Evolutionary conservation across 1,139 yeast species (phyloP).

Genomic region (Nakaseomyces glabratus): DNA sequence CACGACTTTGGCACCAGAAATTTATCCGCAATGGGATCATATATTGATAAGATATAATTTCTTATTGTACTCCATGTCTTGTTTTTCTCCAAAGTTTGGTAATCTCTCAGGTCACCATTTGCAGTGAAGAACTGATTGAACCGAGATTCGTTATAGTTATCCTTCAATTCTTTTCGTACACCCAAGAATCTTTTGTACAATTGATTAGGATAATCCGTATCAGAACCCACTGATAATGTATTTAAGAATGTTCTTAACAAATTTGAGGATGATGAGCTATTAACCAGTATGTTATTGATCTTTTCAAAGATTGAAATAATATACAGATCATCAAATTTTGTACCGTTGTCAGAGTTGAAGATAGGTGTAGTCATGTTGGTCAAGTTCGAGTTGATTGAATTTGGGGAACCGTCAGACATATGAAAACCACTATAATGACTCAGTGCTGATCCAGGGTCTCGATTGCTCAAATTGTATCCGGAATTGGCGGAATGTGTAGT

Average conservation of each 20-base stretch:
- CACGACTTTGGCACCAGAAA: neutral
- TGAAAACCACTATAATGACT: too few species aligned
- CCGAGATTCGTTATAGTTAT: neutral
- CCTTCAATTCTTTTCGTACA: slow-evolving; percentile 2
- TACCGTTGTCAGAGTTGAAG: neutral
- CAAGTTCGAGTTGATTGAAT: slow-evolving; percentile 2
- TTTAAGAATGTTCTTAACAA: neutral
- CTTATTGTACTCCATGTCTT: slow-evolving; percentile 1
- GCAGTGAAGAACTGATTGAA: slow-evolving; percentile 3
- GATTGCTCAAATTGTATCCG: too few species aligned
- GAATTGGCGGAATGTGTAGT: too few species aligned
- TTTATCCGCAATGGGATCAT: neutral
- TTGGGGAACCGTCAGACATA: slow-evolving; percentile 4
- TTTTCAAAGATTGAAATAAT: slow-evolving; percentile 1
- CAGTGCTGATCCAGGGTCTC: too few species aligned
- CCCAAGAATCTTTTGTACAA: slow-evolving; percentile 2
- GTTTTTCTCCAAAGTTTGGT: neutral
- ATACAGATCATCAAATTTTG: slow-evolving; percentile 1
- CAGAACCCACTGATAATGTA: neutral
- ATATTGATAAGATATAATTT: slow-evolving; percentile 3
- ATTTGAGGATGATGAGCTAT: slow-evolving; percentile 1
- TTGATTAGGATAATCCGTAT: neutral
- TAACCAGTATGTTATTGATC: neutral
- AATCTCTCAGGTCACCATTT: slow-evolving; percentile 2
- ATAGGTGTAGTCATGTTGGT: slow-evolving; percentile 5